phyloP scores from a whole-genome alignment of 169 alveolate species.

The Amoebophrya sp. region DNA sequence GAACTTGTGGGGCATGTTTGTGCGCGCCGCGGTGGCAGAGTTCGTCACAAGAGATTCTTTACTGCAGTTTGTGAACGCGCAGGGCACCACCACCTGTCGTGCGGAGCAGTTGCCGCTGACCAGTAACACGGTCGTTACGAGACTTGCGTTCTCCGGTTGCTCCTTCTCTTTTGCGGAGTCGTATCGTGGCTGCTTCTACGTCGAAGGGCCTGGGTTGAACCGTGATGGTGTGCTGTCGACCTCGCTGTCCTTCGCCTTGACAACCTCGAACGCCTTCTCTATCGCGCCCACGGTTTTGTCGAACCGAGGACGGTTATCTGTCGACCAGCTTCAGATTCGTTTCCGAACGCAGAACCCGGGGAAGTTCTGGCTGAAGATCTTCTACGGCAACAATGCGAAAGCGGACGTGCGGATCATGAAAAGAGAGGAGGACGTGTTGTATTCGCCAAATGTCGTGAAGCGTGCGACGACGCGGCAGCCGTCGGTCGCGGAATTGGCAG shows the following conservation, averaged over 20 bases:
- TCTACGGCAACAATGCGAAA: slow-evolving; percentile 14
- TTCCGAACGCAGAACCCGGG: not conserved
- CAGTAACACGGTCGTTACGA: not conserved
- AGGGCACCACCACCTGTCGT: not conserved
- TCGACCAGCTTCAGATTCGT: slow-evolving; percentile 5
- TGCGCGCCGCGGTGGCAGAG: not conserved
- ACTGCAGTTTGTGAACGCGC: not conserved
- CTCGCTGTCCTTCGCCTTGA: not conserved
- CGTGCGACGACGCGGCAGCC: not conserved
- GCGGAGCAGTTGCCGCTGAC: not conserved
- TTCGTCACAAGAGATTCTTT: not conserved
- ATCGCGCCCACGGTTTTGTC: not conserved
- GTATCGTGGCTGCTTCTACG: slow-evolving; percentile 3
- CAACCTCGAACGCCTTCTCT: not conserved
- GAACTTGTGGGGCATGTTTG: not conserved
- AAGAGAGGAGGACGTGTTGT: not conserved
- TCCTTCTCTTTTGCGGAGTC: not conserved
- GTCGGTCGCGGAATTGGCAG: not conserved
- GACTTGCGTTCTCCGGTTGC: not conserved
- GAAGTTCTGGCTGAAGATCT: slow-evolving; percentile 10
- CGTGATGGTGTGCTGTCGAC: not conserved
- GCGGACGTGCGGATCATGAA: not conserved
- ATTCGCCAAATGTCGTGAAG: not conserved
- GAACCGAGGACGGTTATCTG: not conserved
- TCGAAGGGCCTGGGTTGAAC: not conserved